Evolutionary conservation across 2,329 filamentous ascomycete genomes (phyloP), one percentile per base, ranked within the genome.

Genomic region (Colletotrichum sp.): DNA sequence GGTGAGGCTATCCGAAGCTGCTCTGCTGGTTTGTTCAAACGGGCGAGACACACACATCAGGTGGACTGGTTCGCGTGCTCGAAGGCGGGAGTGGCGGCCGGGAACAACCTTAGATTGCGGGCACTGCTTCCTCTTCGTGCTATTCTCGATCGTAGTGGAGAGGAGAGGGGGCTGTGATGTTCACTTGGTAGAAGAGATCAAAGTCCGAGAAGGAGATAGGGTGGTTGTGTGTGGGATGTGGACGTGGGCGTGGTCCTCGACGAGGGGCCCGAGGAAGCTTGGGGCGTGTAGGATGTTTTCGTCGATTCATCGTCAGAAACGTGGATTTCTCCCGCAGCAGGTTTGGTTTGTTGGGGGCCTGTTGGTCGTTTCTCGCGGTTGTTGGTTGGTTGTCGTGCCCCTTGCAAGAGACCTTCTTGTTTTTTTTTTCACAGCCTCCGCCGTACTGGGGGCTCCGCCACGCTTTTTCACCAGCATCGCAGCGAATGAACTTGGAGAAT

Each of bases 361-460:
- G 66, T 66, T 66, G 63, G 34, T 66, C 10, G n/a, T 36, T 39
- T 44, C 62, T 64, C 34, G 62, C 32, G 34, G 34, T 24, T 64
- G 67, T 69, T 62, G 67, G 44, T 26, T 68, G 30, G 48, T 34
- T 48, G 28, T 63, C 62, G 7, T 22, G 24, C 57, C 68, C 68
- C 57, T 63, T 34, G 26, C 57, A 63, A 52, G 4, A 65, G 34
- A 32, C 55, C 34, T 22, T 52, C n/a, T 52, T n/a, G 44, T 48
- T 48, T 48, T 52, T 52, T 39, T 52, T 22, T 71, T 76, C 72
- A 71, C 75, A 75, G 75, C 71, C 75, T 71, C 75, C 62, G 28
- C 16, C 18, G 24, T 36, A 30, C 44, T 13, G 44, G 44, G 30
- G 24, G 57, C 69, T 67, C 44, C 69, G 69, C 69, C 69, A 57